Conservation (phyloP, 164 flowering plant species). For the Vitis rotundifolia region DNA sequence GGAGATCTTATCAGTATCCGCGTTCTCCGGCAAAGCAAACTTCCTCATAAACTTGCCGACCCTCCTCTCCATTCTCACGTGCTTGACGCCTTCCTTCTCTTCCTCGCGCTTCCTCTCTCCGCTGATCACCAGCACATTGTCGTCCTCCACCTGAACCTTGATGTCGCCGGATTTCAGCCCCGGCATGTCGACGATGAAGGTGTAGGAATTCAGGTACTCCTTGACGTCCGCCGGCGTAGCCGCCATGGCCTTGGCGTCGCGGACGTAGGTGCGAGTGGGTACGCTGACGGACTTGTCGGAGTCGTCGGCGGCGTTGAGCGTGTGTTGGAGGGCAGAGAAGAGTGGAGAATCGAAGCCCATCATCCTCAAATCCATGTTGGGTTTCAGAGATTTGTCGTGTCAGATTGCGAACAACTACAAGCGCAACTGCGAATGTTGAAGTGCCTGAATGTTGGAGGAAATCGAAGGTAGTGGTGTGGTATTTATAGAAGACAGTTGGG, state of each 20-base stretch:
- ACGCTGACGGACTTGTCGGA: slow-evolving; percentile 26
- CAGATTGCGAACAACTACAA: too few relatives aligned
- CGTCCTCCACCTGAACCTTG: slow-evolving; percentile 41
- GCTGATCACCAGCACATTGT: slow-evolving; percentile 34
- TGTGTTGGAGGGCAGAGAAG: slow-evolving; percentile 39
- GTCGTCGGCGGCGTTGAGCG: slow-evolving; percentile 38
- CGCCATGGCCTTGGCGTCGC: slow-evolving; percentile 70
- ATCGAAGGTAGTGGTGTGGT: too few relatives aligned
- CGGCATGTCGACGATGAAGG: slow-evolving; percentile 39
- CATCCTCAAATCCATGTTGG: slow-evolving; percentile 43
- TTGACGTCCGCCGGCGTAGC: slow-evolving; percentile 34
- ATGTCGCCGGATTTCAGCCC: slow-evolving; percentile 35
- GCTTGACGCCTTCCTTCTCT: slow-evolving; percentile 53
- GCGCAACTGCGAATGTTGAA: too few relatives aligned
- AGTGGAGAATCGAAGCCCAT: slow-evolving; percentile 45
- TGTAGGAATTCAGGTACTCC: slow-evolving; percentile 30
- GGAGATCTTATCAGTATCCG: slow-evolving; percentile 36
- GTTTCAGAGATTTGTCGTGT: too few relatives aligned
- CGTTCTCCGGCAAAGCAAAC: slow-evolving; percentile 62
- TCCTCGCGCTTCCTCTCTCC: slow-evolving; percentile 43
- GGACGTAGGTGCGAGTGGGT: slow-evolving; percentile 49
- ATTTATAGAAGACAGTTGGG: background rate
- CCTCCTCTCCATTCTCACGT: slow-evolving; percentile 62
- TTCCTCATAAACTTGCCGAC: slow-evolving; percentile 64
- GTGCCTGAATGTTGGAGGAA: too few relatives aligned